Base-by-base conservation (phyloP, 2,329 filamentous ascomycete genomes). In the Neonectria coccinea region DNA sequence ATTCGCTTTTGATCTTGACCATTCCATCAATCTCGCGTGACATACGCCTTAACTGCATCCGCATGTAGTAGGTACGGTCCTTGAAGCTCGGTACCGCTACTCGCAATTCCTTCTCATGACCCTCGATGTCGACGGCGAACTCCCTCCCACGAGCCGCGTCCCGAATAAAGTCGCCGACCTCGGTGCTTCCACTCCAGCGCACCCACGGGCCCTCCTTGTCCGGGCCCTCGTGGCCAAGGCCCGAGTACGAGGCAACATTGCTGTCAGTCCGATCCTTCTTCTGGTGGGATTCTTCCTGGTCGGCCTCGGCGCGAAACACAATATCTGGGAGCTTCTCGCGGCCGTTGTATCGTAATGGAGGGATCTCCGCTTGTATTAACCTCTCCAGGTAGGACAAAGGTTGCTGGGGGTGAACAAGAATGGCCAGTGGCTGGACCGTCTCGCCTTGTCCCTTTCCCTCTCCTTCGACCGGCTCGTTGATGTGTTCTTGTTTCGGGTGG, bases 101-200 rank as follows among this genome's bases (percentile, higher is more conserved):
- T 16, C 89, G 86, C 70, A 97, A 90, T 70, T 93, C 88, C 14
- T 79, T 70, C 11, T 77, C 68, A 61, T 83, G 80, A 0, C 92
- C 92, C 75, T 97, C 91, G 61, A 97, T 92, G 57, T 91, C 88
- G 47, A 97, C 89, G 3, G 91, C 89, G 75, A 97, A 97, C 75
- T 97, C 93, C 59, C 92, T 89, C 0, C 92, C 92, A 3, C 92
- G 85, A 0, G 94, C 92, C 0, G 94, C 94, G 75, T 97, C 94
- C 9, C 93, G 89, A 69, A 97, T 96, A 75, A 97, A 97, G 79
- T 97, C 94, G 10, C 94, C 94, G 33, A 97, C 91, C 76, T 97
- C 94, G 1, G 94, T 97, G 31, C 90, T 92, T 45, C 89, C 89
- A 48, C 91, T 94, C 94, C 94, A 97, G 31, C 93, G 89, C 2